These are phyloP conservation scores for Dryadomyces quercus-mongolicae DNA, from an alignment of 2,329 filamentous ascomycete species.

Conservation along the genomic window DNA sequence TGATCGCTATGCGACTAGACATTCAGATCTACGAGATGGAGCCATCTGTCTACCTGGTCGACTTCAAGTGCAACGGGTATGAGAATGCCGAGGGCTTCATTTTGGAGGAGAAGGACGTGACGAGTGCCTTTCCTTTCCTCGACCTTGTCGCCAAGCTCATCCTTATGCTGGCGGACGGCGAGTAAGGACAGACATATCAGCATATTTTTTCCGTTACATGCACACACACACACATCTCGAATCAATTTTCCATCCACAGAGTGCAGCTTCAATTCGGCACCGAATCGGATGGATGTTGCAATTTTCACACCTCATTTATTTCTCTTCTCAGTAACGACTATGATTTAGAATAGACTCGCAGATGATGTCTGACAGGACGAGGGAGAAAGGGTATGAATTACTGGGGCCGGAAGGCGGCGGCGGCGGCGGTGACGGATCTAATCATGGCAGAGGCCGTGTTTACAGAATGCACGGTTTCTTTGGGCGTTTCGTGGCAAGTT, in stretches of 20 bases:
- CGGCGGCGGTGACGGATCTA: too few relatives aligned
- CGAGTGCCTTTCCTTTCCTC: slow-evolving; percentile 88
- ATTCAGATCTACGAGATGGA: slow-evolving; percentile 96
- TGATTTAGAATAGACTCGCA: not conserved
- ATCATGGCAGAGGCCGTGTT: not conserved
- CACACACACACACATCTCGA: too few relatives aligned
- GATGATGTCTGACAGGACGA: not conserved
- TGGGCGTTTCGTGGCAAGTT: not conserved
- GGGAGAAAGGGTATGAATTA: not conserved
- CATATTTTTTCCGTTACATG: too few relatives aligned
- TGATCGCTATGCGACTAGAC: slow-evolving; percentile 86
- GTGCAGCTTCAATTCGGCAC: too few relatives aligned
- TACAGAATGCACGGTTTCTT: not conserved
- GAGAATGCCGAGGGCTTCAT: slow-evolving; percentile 65
- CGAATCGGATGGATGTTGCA: not conserved
- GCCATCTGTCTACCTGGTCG: slow-evolving; percentile 82
- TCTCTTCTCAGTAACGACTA: not conserved
- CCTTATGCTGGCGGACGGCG: slow-evolving; percentile 79
- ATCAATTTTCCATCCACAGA: too few relatives aligned
- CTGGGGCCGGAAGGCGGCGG: too few relatives aligned
- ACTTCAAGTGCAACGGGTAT: slow-evolving; percentile 97
- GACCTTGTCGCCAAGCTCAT: slow-evolving; percentile 88
- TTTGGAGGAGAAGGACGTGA: slow-evolving; percentile 86
- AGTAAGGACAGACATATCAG: slow-evolving; percentile 27
- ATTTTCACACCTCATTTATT: not conserved